Percentiles rank a stretch among this genome's conserved stretches.
phyloP scores from a whole-genome alignment of 2,329 filamentous ascomycete genomes.

The Byssochlamys sp. region DNA sequence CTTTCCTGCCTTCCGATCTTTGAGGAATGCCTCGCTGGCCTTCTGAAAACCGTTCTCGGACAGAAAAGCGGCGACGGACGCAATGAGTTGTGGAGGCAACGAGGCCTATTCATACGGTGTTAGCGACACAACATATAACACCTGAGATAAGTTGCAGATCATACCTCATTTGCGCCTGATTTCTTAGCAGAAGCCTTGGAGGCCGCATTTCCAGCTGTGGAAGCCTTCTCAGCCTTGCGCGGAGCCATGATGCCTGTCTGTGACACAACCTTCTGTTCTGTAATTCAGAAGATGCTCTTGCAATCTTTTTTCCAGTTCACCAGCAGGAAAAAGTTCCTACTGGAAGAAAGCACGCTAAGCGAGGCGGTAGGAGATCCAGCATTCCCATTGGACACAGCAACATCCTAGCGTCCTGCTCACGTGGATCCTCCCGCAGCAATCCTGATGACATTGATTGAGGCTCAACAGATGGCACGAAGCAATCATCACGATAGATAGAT shows the following conservation, averaged over 20 bases:
- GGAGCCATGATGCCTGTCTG: constrained; percentile 17
- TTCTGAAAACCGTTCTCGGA: constrained; percentile 54
- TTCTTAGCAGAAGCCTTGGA: constrained; percentile 5
- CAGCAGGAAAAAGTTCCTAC: constrained; percentile 15
- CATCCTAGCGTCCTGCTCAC: constrained; percentile 4
- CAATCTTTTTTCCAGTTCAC: background rate
- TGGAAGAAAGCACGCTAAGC: constrained; percentile 8
- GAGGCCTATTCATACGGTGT: constrained; percentile 15
- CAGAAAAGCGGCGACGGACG: constrained; percentile 58
- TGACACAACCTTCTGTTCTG: background rate
- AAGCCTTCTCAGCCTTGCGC: constrained; percentile 14
- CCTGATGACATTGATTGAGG: background rate
- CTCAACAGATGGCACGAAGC: background rate
- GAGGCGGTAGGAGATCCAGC: constrained; percentile 16
- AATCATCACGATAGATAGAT: background rate
- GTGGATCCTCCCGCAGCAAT: constrained; percentile 9
- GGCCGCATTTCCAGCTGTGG: constrained; percentile 11
- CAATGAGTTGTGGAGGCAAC: constrained; percentile 54
- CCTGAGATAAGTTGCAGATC: background rate
- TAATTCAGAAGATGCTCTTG: background rate
- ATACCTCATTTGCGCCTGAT: background rate
- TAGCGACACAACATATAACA: background rate
- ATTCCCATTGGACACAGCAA: constrained; percentile 13
- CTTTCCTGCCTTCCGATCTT: constrained; percentile 43
- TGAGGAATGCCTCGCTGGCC: constrained; percentile 53